Base-by-base conservation (phyloP, 1,139 yeast genomes). In the Saccharomycopsis hybrid region DNA sequence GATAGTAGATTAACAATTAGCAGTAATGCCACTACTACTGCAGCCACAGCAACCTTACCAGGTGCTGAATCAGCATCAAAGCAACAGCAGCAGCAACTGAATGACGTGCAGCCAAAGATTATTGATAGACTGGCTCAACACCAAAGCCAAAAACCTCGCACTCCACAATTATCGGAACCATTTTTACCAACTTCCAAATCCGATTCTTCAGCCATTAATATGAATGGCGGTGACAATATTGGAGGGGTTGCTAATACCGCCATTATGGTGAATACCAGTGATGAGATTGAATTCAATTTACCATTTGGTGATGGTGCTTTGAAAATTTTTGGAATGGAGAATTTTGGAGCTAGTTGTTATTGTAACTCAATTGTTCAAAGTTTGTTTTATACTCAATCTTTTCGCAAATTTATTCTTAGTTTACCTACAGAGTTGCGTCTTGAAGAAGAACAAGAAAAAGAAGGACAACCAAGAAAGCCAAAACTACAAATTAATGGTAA, bases 261-360 rank as follows among this genome's bases (percentile, higher is more conserved):
- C n/a, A n/a, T n/a, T n/a, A n/a, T n/a, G n/a, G n/a, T n/a, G n/a
- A n/a, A n/a, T n/a, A n/a, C n/a, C n/a, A n/a, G n/a, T n/a, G 32
- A 28, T 18, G 41, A 36, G 28, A 27, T 38, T 30, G 29, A 39
- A 9, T 50, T 50, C 37, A 43, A 43, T 45, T 41, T 61, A 50
- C 71, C 70, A 3, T 78, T 65, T 60, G 89, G 88, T 3, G 82
- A 80, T 62, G 90, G 89, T 1, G 69, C 80, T 11, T 70, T 75
- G 54, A 84, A 89, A 65, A 77, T 89, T 40, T 92, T 83, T 66
- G 98, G 98, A 4, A 82, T 90, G 79, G 97, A 92, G 65, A 92
- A 92, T 66, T 90, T 89, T 64, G 97, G 97, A 2, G 83, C 86
- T 64, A 90, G 96, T 0, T 90, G 97, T 67, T 92, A 92, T 66